Conservation (phyloP, 257 asterid genomes). For the Eucommia ulmoides region DNA sequence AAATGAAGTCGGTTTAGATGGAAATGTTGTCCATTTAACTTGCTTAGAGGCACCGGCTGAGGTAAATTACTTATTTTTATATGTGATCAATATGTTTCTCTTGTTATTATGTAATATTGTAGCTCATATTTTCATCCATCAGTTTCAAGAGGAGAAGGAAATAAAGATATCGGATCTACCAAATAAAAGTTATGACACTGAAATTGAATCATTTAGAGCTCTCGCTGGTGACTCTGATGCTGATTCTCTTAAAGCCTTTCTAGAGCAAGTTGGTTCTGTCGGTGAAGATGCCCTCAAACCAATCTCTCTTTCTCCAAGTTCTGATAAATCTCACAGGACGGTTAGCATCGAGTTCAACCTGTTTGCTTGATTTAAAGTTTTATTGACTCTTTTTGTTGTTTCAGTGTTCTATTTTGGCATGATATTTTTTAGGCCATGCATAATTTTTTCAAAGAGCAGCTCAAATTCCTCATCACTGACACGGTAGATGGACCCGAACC, state of each 20-base stretch:
- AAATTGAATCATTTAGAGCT: constrained; percentile 61
- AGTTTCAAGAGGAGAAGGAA: constrained; percentile 51
- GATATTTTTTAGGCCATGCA: constrained; percentile 67
- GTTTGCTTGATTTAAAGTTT: neutral
- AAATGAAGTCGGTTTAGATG: constrained; percentile 86
- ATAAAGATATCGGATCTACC: constrained; percentile 32
- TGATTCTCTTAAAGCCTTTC: constrained; percentile 36
- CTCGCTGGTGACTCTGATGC: constrained; percentile 70
- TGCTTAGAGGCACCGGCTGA: constrained; percentile 59
- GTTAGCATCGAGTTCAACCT: constrained; percentile 23
- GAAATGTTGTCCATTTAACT: constrained; percentile 68
- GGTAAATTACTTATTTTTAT: constrained; percentile 19
- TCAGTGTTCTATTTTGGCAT: too few relatives aligned
- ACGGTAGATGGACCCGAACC: constrained; percentile 77
- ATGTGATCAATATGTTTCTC: neutral
- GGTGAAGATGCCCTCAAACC: constrained; percentile 29
- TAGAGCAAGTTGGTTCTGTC: constrained; percentile 46
- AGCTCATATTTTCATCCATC: constrained; percentile 13
- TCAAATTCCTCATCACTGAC: constrained; percentile 86
- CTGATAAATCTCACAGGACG: constrained; percentile 77
- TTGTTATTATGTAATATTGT: neutral
- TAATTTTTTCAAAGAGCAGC: constrained; percentile 77
- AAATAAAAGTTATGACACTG: constrained; percentile 39
- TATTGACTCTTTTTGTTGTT: neutral
- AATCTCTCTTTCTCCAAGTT: constrained; percentile 65